These are phyloP conservation scores for Talaromyces funiculosus DNA, from an alignment of 2,329 filamentous ascomycete species.

Conservation along the genomic window DNA sequence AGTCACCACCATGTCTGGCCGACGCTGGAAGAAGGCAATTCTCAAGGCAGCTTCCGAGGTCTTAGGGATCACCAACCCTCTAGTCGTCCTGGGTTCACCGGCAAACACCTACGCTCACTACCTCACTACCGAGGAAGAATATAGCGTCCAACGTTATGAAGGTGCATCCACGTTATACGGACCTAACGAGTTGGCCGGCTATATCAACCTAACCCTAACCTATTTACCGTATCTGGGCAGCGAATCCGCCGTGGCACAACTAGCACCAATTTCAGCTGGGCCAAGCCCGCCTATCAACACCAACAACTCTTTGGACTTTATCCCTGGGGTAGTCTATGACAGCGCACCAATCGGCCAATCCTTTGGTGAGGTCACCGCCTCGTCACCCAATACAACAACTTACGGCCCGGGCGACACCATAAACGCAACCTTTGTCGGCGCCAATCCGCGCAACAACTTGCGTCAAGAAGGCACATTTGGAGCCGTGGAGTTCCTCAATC, in stretches of 20 bases:
- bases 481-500: constrained; percentile 61
- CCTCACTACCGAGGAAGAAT: constrained; percentile 73
- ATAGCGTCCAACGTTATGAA: constrained; percentile 81
- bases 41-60: constrained; percentile 49
- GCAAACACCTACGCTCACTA: constrained; percentile 90
- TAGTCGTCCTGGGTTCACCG: constrained; percentile 82
- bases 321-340: constrained; percentile 72
- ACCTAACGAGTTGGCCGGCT: constrained; percentile 72
- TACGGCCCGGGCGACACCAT: constrained; percentile 60
- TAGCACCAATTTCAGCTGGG: constrained; percentile 45
- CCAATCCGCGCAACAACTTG: constrained; percentile 86
- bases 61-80: constrained; percentile 48
- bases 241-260: constrained; percentile 35
- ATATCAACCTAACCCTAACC: constrained; percentile 77
- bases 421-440: constrained; percentile 68
- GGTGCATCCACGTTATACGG: constrained; percentile 91
- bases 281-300: constrained; percentile 72
- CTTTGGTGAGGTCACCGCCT: constrained; percentile 63
- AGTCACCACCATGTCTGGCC: constrained; percentile 85
- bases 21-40: constrained; percentile 75
- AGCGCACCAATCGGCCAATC: constrained; percentile 56
- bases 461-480: constrained; percentile 71
- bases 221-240: constrained; percentile 62
- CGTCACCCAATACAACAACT: constrained; percentile 44
- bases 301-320: constrained; percentile 70